These are phyloP conservation scores for Zoysia matrella DNA, from an alignment of 202 grass and related monocot genomes.

Conservation along the genomic window DNA sequence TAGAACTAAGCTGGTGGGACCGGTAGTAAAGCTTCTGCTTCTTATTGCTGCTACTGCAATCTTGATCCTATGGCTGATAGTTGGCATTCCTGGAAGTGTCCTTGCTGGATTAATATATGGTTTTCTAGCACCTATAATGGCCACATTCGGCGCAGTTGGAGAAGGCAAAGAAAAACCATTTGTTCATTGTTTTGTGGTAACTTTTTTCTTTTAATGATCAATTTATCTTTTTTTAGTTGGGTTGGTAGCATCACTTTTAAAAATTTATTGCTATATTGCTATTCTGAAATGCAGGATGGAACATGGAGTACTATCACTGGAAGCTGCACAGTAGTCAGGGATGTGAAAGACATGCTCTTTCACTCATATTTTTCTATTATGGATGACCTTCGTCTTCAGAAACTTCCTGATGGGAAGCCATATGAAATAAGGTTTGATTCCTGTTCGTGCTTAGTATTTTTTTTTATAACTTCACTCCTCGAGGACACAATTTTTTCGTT, in stretches of 20 bases:
- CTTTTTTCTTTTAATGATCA: slow-evolving; percentile 6
- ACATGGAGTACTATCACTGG: slow-evolving; percentile 91
- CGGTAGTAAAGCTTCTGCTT: slow-evolving; percentile 85
- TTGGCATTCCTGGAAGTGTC: slow-evolving; percentile 70
- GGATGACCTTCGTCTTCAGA: slow-evolving; percentile 75
- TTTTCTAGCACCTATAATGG: slow-evolving; percentile 91
- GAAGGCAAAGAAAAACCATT: slow-evolving; percentile 89
- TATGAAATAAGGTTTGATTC: slow-evolving; percentile 90
- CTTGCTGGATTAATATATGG: slow-evolving; percentile 75
- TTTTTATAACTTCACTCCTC: slow-evolving; percentile 15
- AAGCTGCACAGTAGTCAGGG: slow-evolving; percentile 87
- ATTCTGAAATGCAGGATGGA: slow-evolving; percentile 75
- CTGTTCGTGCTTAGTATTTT: slow-evolving; percentile 13
- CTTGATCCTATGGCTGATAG: slow-evolving; percentile 71
- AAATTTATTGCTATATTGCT: slow-evolving; percentile 8
- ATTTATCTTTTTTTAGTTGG: slow-evolving; percentile 18
- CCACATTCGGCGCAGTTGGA: slow-evolving; percentile 89
- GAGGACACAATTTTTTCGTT: slow-evolving; percentile 17
- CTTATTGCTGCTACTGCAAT: slow-evolving; percentile 61
- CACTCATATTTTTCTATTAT: slow-evolving; percentile 95
- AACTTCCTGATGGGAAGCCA: slow-evolving; percentile 61
- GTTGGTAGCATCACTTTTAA: slow-evolving; percentile 37
- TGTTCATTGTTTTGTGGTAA: slow-evolving; percentile 87
- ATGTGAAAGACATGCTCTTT: slow-evolving; percentile 87
- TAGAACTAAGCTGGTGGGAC: slow-evolving; percentile 87